These are phyloP conservation scores for Inonotus hispidus DNA, from an alignment of 1,284 basidiomycete species.

Conservation along the genomic window DNA sequence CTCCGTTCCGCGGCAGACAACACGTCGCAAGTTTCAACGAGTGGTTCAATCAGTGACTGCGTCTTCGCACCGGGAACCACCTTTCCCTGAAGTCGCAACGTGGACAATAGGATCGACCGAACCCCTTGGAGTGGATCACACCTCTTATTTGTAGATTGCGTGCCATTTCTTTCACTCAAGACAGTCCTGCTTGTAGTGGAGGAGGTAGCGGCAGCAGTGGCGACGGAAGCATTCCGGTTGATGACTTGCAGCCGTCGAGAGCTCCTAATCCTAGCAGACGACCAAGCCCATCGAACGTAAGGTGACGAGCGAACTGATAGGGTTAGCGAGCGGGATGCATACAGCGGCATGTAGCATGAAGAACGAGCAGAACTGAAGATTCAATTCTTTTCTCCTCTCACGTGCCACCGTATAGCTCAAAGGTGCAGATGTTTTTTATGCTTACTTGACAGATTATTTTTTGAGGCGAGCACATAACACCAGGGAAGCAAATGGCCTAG, in stretches of 20 bases:
- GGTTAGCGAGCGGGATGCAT: not conserved
- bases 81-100: not conserved
- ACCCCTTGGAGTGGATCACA: not conserved
- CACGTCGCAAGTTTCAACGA: not conserved
- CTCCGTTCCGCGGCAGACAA: not conserved
- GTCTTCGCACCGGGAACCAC: not conserved
- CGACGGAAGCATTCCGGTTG: not conserved
- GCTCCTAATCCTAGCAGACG: not conserved
- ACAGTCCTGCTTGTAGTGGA: not conserved
- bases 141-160: not conserved
- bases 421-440: too few relatives aligned
- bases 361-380: too few relatives aligned
- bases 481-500: too few relatives aligned
- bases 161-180: not conserved
- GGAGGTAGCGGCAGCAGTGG: not conserved
- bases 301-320: not conserved
- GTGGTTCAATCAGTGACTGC: not conserved
- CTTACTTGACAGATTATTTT: too few relatives aligned
- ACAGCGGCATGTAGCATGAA: conserved; percentile 1
- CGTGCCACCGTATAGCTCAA: too few relatives aligned
- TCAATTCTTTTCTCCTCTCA: too few relatives aligned
- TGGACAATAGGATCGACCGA: not conserved
- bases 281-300: not conserved
- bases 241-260: not conserved
- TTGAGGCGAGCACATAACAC: too few relatives aligned